phyloP scores from a whole-genome alignment of 768 basidiomycete genomes.

The Amanita rimosa region DNA sequence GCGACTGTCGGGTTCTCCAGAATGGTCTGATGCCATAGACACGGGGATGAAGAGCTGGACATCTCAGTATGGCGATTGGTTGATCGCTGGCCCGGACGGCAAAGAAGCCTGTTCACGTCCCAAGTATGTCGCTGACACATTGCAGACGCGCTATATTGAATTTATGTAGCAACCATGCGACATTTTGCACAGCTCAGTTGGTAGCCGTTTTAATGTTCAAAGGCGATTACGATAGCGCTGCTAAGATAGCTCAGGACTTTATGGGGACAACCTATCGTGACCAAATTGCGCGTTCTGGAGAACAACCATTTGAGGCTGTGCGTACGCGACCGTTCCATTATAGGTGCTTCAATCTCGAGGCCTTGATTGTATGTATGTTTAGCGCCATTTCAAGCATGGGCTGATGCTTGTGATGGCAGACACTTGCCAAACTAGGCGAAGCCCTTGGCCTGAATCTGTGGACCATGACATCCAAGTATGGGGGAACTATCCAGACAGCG shows the following conservation, averaged over 20 bases:
- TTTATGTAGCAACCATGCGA: slow-evolving; percentile 47
- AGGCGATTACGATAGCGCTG: slow-evolving; percentile 38
- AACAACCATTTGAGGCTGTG: slow-evolving; percentile 52
- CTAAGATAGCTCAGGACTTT: slow-evolving; percentile 31
- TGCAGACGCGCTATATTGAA: neutral
- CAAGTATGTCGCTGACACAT: slow-evolving; percentile 30
- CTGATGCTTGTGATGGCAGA: slow-evolving; percentile 20
- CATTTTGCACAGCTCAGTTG: slow-evolving; percentile 52
- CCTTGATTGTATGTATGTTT: slow-evolving; percentile 42
- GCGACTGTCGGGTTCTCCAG: slow-evolving; percentile 31
- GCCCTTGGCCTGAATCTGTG: slow-evolving; percentile 40
- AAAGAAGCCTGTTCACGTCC: slow-evolving; percentile 31
- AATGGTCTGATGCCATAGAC: slow-evolving; percentile 45
- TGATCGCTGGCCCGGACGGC: slow-evolving; percentile 36
- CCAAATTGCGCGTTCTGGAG: slow-evolving; percentile 47
- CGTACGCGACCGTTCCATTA: slow-evolving; percentile 61
- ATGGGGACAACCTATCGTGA: slow-evolving; percentile 35
- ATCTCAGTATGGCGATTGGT: slow-evolving; percentile 40
- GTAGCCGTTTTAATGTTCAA: slow-evolving; percentile 43
- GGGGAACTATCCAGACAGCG: slow-evolving; percentile 47
- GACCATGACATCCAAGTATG: slow-evolving; percentile 35
- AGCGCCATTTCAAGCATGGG: slow-evolving; percentile 1
- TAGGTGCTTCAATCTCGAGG: slow-evolving; percentile 55
- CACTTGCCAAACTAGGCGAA: slow-evolving; percentile 42
- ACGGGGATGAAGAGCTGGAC: slow-evolving; percentile 39